These are phyloP conservation scores for Recurvomyces mirabilis DNA, from an alignment of 495 filamentous ascomycete species.

Conservation along the genomic window DNA sequence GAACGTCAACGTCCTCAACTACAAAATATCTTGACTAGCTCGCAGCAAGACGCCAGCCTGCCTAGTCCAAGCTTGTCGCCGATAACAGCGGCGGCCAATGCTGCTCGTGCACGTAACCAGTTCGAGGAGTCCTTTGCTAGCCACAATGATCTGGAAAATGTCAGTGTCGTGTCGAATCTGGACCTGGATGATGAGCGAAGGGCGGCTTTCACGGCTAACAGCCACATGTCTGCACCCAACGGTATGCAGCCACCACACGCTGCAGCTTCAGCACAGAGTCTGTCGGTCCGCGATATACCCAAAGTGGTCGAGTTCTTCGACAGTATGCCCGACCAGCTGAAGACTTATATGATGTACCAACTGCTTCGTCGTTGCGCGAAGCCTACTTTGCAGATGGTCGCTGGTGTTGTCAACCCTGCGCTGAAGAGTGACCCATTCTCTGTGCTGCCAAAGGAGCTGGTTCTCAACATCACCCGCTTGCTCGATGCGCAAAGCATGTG, in stretches of 20 bases:
- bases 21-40: slow-evolving; percentile 44
- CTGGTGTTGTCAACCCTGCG: slow-evolving; percentile 89
- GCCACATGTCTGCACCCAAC: neutral
- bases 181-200: slow-evolving; percentile 11
- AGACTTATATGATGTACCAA: slow-evolving; percentile 92
- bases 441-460: slow-evolving; percentile 75
- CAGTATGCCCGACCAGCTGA: slow-evolving; percentile 73
- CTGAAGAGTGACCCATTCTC: slow-evolving; percentile 86
- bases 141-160: slow-evolving; percentile 22
- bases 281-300: slow-evolving; percentile 61
- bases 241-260: neutral
- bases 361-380: slow-evolving; percentile 79
- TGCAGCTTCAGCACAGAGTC: slow-evolving; percentile 5
- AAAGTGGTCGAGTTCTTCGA: slow-evolving; percentile 85
- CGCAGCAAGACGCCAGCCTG: slow-evolving; percentile 76
- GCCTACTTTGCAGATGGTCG: slow-evolving; percentile 81
- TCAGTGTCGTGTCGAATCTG: slow-evolving; percentile 23
- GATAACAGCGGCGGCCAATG: slow-evolving; percentile 67
- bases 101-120: slow-evolving; percentile 22
- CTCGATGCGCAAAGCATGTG: slow-evolving; percentile 82
- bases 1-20: slow-evolving; percentile 14
- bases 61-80: slow-evolving; percentile 93
- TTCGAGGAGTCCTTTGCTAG: slow-evolving; percentile 17
- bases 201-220: neutral
- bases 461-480: slow-evolving; percentile 74